Percentiles rank a stretch among this genome's conserved stretches.
Evolutionary conservation across 1,284 basidiomycete genomes (phyloP).

Genomic region (Sphagnurus paluster): DNA sequence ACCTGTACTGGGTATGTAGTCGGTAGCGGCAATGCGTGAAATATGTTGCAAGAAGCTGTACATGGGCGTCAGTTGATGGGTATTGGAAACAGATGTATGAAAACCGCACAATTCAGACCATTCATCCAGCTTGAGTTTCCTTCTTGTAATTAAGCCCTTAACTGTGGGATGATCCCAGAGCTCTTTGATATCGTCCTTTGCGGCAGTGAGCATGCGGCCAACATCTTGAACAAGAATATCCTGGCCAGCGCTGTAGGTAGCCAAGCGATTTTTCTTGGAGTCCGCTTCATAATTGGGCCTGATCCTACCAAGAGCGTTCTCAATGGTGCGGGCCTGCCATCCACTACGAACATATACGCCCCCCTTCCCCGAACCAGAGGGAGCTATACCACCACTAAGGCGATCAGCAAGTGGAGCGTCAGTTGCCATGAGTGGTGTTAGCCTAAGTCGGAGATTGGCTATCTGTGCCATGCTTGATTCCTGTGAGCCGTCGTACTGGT

Average conservation of each 20-base stretch:
- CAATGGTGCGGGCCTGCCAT: constrained; percentile 69
- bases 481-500: constrained; percentile 27
- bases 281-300: constrained; percentile 32
- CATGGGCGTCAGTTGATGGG: constrained; percentile 13
- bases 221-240: constrained; percentile 63
- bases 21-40: constrained; percentile 59
- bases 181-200: constrained; percentile 61
- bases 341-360: constrained; percentile 75
- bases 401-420: constrained; percentile 67
- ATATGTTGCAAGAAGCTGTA: constrained; percentile 74
- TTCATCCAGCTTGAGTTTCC: constrained; percentile 76
- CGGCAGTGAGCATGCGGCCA: constrained; percentile 53
- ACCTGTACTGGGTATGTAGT: constrained; percentile 76
- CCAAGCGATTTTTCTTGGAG: constrained; percentile 31
- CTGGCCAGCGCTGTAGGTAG: constrained; percentile 34
- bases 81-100: constrained; percentile 1
- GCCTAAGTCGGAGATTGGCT: constrained; percentile 53
- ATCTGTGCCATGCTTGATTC: constrained; percentile 41
- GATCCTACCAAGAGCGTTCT: constrained; percentile 43
- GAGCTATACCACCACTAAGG: constrained; percentile 68
- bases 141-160: constrained; percentile 60
- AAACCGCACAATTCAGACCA: constrained; percentile 78
- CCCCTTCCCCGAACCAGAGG: constrained; percentile 71
- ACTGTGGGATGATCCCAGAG: constrained; percentile 74
- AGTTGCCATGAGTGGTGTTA: constrained; percentile 58